phyloP scores from a whole-genome alignment of 2,329 filamentous ascomycete species.

The Microcera coccophila region DNA sequence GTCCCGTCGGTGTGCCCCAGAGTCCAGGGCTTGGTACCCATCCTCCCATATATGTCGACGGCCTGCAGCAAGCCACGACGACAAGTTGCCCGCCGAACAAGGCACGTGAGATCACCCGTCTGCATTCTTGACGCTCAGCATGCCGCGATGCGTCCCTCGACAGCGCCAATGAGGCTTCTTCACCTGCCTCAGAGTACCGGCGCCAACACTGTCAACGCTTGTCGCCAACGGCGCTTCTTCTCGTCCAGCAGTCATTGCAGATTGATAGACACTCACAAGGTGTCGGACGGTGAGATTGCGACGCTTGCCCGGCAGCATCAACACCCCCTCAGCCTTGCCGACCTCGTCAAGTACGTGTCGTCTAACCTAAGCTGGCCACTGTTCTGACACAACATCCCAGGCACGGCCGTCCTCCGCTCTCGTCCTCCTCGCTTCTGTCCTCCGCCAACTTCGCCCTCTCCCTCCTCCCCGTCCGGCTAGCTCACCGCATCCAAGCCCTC shows the following conservation, averaged over 20 bases:
- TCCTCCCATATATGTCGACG: too few species aligned
- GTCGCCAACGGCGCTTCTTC: conserved; percentile 3
- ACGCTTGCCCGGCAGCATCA: conserved; percentile 73
- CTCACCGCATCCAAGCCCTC: conserved; percentile 87
- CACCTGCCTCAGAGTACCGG: conserved; percentile 14
- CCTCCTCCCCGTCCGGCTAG: conserved; percentile 85
- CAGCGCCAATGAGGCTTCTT: conserved; percentile 20
- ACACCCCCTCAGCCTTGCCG: conserved; percentile 77
- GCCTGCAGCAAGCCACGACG: too few species aligned
- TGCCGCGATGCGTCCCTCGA: conserved; percentile 23
- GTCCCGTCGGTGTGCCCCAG: not conserved
- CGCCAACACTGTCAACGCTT: too few species aligned
- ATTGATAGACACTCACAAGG: conserved; percentile 27
- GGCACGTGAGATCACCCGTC: conserved; percentile 1
- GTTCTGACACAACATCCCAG: conserved; percentile 32
- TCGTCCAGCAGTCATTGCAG: not conserved
- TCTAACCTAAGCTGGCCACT: not conserved
- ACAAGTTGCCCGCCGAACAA: too few species aligned
- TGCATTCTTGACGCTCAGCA: conserved; percentile 5
- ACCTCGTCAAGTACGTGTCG: conserved; percentile 74
- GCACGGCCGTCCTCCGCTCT: conserved; percentile 79
- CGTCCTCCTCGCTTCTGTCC: conserved; percentile 71
- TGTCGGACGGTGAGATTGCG: conserved; percentile 72
- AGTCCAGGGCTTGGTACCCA: too few species aligned
- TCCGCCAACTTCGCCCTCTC: conserved; percentile 95